Conservation (phyloP, 139 green algal species). For the Chlamydomonas incerta region DNA sequence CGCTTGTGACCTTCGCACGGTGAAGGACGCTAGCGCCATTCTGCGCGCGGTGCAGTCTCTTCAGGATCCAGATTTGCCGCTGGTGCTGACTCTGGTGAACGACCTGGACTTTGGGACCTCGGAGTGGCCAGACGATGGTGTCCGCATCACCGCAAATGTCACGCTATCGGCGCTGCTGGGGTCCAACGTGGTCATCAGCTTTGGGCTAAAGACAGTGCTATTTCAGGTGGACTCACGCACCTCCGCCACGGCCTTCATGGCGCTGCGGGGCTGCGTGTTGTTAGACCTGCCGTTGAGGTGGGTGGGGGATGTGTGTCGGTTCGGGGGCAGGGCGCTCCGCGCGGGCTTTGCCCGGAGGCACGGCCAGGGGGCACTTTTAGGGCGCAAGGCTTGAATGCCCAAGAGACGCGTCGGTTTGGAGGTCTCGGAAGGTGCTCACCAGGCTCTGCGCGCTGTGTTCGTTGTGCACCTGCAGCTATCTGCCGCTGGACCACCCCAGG, state of each 20-base stretch:
- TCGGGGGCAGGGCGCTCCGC: too few species aligned
- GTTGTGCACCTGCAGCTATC: slow-evolving; percentile 6
- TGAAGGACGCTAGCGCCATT: not conserved
- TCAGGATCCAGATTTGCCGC: not conserved
- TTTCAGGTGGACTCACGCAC: slow-evolving; percentile 13
- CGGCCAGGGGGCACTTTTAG: too few species aligned
- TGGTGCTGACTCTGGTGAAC: not conserved
- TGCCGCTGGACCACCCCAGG: slow-evolving; percentile 32
- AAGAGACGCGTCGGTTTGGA: too few species aligned
- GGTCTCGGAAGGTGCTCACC: too few species aligned
- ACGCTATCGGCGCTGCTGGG: not conserved
- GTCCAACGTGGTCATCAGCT: slow-evolving; percentile 4
- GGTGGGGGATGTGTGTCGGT: too few species aligned
- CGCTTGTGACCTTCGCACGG: not conserved
- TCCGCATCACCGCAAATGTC: slow-evolving; percentile 29
- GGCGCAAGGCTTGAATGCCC: too few species aligned
- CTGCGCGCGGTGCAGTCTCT: not conserved
- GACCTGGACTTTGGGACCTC: not conserved
- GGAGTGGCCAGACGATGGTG: not conserved
- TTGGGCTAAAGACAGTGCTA: slow-evolving; percentile 14
- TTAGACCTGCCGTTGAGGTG: slow-evolving; percentile 18
- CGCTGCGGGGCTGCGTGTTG: slow-evolving; percentile 26
- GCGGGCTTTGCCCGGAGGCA: too few species aligned
- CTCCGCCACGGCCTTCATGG: not conserved
- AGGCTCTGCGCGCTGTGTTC: too few species aligned